Evolutionary conservation across 257 asterid genomes (phyloP).

Genomic region (Lycium barbarum): DNA sequence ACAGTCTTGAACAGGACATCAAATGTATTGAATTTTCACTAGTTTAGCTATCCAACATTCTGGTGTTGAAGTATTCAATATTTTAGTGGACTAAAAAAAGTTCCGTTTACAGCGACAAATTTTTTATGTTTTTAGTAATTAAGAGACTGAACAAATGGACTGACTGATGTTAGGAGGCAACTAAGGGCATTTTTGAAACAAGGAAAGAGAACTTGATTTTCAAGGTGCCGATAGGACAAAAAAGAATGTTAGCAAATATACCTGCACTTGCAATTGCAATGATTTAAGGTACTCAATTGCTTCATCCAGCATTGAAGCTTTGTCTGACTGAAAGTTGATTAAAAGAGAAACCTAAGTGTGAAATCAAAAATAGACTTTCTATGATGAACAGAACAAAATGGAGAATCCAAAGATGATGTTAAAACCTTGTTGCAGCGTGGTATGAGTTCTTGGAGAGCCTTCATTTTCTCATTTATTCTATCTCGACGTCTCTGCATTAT

Average conservation of each 20-base stretch:
- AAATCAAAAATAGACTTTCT: not conserved
- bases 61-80: not conserved
- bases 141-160: not conserved
- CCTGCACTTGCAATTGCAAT: constrained; percentile 59
- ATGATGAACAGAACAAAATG: constrained; percentile 7
- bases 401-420: not conserved
- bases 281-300: constrained; percentile 63
- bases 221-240: not conserved
- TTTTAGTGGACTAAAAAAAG: not conserved
- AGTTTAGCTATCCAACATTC: not conserved
- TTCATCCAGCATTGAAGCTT: constrained; percentile 62
- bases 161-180: not conserved
- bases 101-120: not conserved
- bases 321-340: constrained; percentile 50
- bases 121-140: not conserved
- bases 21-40: not conserved
- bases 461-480: constrained; percentile 64
- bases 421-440: constrained; percentile 62
- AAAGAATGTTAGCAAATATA: constrained; percentile 12
- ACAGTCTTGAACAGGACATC: not conserved
- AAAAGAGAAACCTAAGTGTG: not conserved
- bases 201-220: not conserved
- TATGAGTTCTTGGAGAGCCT: constrained; percentile 54
- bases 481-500: constrained; percentile 56
- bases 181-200: not conserved